Base-by-base conservation (phyloP, 108 stramenopile genomes). In the Parmales sp. region DNA sequence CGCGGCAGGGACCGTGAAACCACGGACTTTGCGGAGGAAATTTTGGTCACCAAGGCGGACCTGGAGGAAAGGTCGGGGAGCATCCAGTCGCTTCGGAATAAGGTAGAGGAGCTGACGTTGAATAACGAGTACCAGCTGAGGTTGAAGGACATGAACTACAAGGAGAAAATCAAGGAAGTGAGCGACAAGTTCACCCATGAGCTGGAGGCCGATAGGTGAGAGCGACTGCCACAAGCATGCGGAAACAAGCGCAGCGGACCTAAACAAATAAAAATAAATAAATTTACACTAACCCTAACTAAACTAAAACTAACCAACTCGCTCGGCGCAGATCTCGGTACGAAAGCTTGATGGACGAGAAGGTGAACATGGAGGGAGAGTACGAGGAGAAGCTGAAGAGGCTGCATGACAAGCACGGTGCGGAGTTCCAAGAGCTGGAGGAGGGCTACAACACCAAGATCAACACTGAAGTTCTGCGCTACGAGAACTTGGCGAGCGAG, bases 51-150 rank as follows among this genome's bases (percentile, higher is more conserved):
- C 25, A 68, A 77, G 39, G 37, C 64, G 16, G 78, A 81, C 37
- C 72, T 84, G 5, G 82, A 82, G 67, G 82, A 82, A 45, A 74
- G 64, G 64, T 39, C 45, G n/a, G 45, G 45, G 1, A 18, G 69
- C 28, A 78, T 81, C 64, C n/a, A 34, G 19, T 74, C 74, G 31
- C 74, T 84, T 28, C 48, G 66, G 69, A 50, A 45, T 44, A 80
- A 82, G 76, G 78, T 81, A 16, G 83, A 82, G 11, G 83, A 84
- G 66, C 76, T 84, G 36, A 48, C 37, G 13, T 39, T 68, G 38
- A 76, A 84, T 39, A 83, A 80, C 66, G 83, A 84, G 39, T 84
- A 84, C 46, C 78, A 82, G 37, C 68, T 84, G 39, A 70, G 81
- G 25, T 46, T 84, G 43, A 74, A 74, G 51, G 82, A 84, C 48